These are phyloP conservation scores for Aschersonia sp. DNA, from an alignment of 2,329 filamentous ascomycete genomes.

Conservation along the genomic window DNA sequence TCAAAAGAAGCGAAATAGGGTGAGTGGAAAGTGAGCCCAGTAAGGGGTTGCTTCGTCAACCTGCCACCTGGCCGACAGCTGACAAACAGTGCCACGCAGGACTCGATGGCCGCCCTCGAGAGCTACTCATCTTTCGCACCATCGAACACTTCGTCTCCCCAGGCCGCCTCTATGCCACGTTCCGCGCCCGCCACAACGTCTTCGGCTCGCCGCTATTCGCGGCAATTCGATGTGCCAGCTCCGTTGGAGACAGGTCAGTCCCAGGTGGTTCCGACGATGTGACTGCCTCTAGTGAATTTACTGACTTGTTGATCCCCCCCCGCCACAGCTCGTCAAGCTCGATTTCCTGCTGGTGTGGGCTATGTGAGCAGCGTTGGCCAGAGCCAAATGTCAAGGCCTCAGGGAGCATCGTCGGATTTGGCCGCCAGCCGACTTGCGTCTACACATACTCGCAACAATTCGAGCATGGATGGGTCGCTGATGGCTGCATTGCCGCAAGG, in stretches of 20 bases:
- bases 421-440: slow-evolving; percentile 48
- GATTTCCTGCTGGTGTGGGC: slow-evolving; percentile 40
- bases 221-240: slow-evolving; percentile 37
- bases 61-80: slow-evolving; percentile 1
- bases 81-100: slow-evolving; percentile 29
- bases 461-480: slow-evolving; percentile 72
- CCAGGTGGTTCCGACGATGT: not conserved
- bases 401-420: slow-evolving; percentile 33
- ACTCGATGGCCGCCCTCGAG: slow-evolving; percentile 73
- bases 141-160: slow-evolving; percentile 27
- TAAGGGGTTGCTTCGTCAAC: not conserved
- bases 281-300: not conserved
- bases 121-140: slow-evolving; percentile 31
- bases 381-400: slow-evolving; percentile 13
- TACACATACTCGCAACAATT: slow-evolving; percentile 63
- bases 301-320: slow-evolving; percentile 12
- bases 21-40: slow-evolving; percentile 26
- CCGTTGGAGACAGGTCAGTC: slow-evolving; percentile 30
- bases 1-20: slow-evolving; percentile 73
- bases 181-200: slow-evolving; percentile 18
- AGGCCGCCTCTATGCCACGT: slow-evolving; percentile 41
- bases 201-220: slow-evolving; percentile 48
- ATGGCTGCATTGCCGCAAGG: slow-evolving; percentile 76
- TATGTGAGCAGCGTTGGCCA: slow-evolving; percentile 32
- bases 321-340: slow-evolving; percentile 33